Percentiles rank a stretch among this genome's conserved stretches.
phyloP scores from a whole-genome alignment of 345 rosid species.

The Gossypium stocksii region DNA sequence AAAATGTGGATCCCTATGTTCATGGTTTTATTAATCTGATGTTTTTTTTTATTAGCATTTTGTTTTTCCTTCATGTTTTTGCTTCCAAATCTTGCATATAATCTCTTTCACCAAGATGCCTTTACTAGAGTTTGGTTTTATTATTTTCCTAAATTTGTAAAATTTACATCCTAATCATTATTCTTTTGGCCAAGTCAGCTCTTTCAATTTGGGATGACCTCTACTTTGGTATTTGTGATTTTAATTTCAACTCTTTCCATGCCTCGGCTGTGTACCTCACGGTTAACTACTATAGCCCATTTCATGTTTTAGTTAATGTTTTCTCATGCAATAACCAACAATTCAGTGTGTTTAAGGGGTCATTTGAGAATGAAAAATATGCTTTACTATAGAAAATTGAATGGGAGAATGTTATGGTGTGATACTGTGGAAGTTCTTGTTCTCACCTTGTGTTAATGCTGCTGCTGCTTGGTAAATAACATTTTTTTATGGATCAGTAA shows the following conservation, averaged over 20 bases:
- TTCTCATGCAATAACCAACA: not conserved
- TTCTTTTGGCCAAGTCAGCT: not conserved
- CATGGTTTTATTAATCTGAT: not conserved
- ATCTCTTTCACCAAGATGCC: not conserved
- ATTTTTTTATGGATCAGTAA: not conserved
- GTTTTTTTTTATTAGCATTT: not conserved
- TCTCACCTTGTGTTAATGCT: not conserved
- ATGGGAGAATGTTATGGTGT: not conserved
- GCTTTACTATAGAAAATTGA: not conserved
- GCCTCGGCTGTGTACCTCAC: not conserved
- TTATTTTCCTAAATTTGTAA: not conserved
- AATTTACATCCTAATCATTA: not conserved
- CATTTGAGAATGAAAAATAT: not conserved
- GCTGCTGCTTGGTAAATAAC: not conserved
- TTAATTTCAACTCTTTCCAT: not conserved
- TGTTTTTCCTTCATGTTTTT: not conserved
- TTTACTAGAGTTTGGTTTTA: not conserved
- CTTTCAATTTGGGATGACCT: not conserved
- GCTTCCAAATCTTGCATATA: not conserved
- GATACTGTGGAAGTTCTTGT: not conserved
- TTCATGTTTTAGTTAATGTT: not conserved
- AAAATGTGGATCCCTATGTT: not conserved
- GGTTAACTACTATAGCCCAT: constrained; percentile 1
- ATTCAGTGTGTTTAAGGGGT: not conserved
- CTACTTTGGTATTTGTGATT: not conserved